A percentile compares a stretch with the other conserved stretches of the same genome.
These are phyloP conservation scores for Gynostemma pentaphyllum DNA, from an alignment of 306 rosid species.

Conservation along the genomic window DNA sequence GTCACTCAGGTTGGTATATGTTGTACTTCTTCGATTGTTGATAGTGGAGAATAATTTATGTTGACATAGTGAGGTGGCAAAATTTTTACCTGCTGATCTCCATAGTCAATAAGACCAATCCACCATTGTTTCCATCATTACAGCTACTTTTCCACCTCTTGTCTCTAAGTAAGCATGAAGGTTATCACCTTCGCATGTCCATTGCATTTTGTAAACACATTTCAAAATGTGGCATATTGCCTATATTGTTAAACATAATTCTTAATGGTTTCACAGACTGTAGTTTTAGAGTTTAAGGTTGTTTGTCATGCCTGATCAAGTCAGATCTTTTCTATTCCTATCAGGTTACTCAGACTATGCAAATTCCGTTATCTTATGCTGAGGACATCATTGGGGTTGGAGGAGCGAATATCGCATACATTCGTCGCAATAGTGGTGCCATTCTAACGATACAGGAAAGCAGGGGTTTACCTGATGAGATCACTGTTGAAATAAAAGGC, in stretches of 20 bases:
- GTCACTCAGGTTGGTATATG: constrained; percentile 65
- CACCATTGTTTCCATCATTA: neutral
- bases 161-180: neutral
- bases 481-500: constrained; percentile 90
- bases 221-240: neutral
- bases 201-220: neutral
- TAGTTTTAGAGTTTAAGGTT: neutral
- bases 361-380: constrained; percentile 87
- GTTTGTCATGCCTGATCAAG: neutral
- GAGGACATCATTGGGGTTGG: constrained; percentile 93
- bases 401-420: constrained; percentile 82
- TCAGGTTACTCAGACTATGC: constrained; percentile 94
- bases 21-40: neutral
- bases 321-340: constrained; percentile 3
- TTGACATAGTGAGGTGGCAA: neutral
- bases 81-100: neutral
- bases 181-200: neutral
- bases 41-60: neutral
- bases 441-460: constrained; percentile 84
- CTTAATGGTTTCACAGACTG: neutral
- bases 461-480: constrained; percentile 79
- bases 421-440: constrained; percentile 91
- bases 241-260: neutral
- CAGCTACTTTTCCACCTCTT: neutral
- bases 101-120: neutral